Percentiles rank a stretch among this genome's conserved stretches.
phyloP scores from a whole-genome alignment of 441 rosid species.

The Macaranga tanarius region DNA sequence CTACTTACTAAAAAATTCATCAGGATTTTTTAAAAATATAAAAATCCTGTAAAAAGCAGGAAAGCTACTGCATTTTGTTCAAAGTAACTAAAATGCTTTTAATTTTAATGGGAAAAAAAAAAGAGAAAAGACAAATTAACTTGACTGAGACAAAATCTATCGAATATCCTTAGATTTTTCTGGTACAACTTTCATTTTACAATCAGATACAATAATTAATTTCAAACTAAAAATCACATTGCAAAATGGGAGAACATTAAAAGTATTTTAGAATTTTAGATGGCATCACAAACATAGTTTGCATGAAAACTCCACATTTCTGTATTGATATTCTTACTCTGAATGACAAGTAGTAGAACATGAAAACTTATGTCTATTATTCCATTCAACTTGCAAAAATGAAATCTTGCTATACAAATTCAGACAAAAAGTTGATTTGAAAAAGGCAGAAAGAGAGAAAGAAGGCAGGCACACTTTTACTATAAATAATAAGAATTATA shows the following conservation, averaged over 20 bases:
- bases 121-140: not conserved
- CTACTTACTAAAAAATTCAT: not conserved
- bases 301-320: not conserved
- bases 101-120: not conserved
- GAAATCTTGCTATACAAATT: not conserved
- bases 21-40: not conserved
- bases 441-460: not conserved
- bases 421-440: conserved; percentile 4
- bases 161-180: not conserved
- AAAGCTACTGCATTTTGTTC: not conserved
- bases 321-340: conserved; percentile 9
- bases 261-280: not conserved
- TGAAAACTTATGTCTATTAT: not conserved
- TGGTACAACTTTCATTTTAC: not conserved
- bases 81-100: not conserved
- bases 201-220: not conserved
- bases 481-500: not conserved
- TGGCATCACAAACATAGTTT: not conserved
- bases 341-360: not conserved
- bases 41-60: not conserved
- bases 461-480: not conserved
- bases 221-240: not conserved
- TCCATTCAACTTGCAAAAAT: not conserved
- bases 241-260: not conserved
- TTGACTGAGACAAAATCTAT: not conserved